Evolutionary conservation across 306 rosid species (phyloP).

Genomic region (Herpetospermum pedunculosum): DNA sequence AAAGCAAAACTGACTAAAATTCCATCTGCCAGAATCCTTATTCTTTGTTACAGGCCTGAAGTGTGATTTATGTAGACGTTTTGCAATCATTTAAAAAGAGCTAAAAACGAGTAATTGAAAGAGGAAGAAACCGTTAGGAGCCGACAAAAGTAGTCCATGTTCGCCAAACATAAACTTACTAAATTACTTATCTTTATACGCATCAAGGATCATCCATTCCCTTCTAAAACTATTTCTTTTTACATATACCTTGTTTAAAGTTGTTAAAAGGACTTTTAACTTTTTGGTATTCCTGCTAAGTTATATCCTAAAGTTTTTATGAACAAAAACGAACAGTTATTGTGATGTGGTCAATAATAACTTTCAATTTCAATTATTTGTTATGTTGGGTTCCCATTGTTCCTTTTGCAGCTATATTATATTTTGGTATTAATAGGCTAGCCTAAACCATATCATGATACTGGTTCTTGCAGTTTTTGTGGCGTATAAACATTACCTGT

Average conservation of each 20-base stretch:
- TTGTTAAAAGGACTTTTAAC: not conserved
- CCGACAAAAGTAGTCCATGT: not conserved
- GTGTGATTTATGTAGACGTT: not conserved
- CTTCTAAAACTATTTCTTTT: not conserved
- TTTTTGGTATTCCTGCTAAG: not conserved
- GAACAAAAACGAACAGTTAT: not conserved
- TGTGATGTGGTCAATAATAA: conserved; percentile 1
- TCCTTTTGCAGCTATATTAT: not conserved
- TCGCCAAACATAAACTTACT: not conserved
- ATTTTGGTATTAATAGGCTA: not conserved
- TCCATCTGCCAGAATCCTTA: not conserved
- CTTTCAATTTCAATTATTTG: not conserved
- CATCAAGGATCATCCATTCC: not conserved
- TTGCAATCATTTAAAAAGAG: not conserved
- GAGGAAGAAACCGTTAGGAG: not conserved
- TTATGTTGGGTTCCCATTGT: not conserved
- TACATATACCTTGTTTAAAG: not conserved
- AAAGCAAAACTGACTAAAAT: not conserved
- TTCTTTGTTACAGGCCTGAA: not conserved
- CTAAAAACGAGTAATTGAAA: not conserved
- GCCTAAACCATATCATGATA: not conserved
- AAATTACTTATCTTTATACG: not conserved
- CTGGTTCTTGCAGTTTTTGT: not conserved
- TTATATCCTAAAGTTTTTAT: not conserved
- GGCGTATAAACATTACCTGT: not conserved